A percentile compares a stretch with the other conserved stretches of the same genome.
Evolutionary conservation across 495 filamentous ascomycete genomes (phyloP).

Genomic region (Cercophora newfieldiana): DNA sequence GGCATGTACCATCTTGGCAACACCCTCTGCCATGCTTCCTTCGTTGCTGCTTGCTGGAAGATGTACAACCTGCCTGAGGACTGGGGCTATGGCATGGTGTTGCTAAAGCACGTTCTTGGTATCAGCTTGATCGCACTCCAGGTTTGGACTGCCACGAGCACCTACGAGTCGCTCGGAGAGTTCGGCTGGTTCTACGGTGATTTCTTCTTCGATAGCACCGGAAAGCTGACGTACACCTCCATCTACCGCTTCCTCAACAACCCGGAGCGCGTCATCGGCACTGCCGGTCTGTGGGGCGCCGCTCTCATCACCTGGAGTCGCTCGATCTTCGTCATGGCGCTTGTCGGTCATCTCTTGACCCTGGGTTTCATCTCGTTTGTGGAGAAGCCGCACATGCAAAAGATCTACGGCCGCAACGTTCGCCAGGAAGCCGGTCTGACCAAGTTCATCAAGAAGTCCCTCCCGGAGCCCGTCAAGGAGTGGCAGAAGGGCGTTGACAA

Average conservation of each 20-base stretch:
- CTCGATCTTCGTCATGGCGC: constrained; percentile 77
- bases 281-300: constrained; percentile 94
- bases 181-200: constrained; percentile 99
- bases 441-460: constrained; percentile 80
- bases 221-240: constrained; percentile 89
- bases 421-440: constrained; percentile 87
- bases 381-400: constrained; percentile 97
- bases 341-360: constrained; percentile 80
- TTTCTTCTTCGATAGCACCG: constrained; percentile 88
- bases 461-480: constrained; percentile 72
- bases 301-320: constrained; percentile 88
- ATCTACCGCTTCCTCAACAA: constrained; percentile 99
- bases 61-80: constrained; percentile 84
- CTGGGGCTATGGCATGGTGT: constrained; percentile 79
- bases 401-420: constrained; percentile 83
- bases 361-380: constrained; percentile 90
- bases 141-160: constrained; percentile 88
- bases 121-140: constrained; percentile 79
- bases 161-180: constrained; percentile 94
- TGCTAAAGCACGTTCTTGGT: constrained; percentile 86
- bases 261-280: constrained; percentile 88
- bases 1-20: constrained; percentile 91
- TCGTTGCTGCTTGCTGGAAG: constrained; percentile 92
- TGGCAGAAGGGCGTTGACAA: constrained; percentile 86
- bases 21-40: constrained; percentile 82